These are phyloP conservation scores for Boletus coccyginus DNA, from an alignment of 768 basidiomycete species.

Conservation along the genomic window DNA sequence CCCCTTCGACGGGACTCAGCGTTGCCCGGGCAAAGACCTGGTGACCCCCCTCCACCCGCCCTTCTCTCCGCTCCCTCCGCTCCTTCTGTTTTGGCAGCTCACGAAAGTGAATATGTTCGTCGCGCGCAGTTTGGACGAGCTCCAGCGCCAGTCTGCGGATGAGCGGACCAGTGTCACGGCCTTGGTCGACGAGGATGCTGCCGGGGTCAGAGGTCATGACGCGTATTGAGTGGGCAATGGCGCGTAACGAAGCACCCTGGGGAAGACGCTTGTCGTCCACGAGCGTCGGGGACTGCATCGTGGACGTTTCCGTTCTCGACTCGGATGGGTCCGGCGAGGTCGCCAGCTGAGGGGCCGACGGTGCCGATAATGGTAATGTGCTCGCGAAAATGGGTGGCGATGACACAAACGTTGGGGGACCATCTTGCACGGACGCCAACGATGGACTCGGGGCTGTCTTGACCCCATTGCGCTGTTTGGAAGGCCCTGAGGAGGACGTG, in stretches of 20 bases:
- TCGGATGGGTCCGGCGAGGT: conserved; percentile 23
- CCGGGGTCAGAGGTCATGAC: conserved; percentile 82
- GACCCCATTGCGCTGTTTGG: conserved; percentile 19
- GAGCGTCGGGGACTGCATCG: conserved; percentile 25
- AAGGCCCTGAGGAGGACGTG: conserved; percentile 25
- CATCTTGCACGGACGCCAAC: conserved; percentile 10
- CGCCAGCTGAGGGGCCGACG: conserved; percentile 29
- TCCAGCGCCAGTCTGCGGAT: conserved; percentile 63
- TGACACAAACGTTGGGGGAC: conserved; percentile 5
- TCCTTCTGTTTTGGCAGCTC: conserved; percentile 43
- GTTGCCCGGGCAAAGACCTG: conserved; percentile 40
- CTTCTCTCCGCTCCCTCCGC: conserved; percentile 37
- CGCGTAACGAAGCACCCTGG: conserved; percentile 69
- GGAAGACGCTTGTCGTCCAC: conserved; percentile 30
- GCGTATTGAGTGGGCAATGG: conserved; percentile 78
- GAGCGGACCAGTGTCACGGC: conserved; percentile 58
- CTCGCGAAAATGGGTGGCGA: conserved; percentile 21
- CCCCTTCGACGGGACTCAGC: conserved; percentile 39
- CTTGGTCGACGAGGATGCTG: conserved; percentile 72
- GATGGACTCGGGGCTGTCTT: conserved; percentile 29
- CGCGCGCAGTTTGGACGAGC: conserved; percentile 66
- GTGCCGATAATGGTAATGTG: conserved; percentile 14
- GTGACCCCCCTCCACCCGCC: conserved; percentile 25
- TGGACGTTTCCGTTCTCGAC: conserved; percentile 24
- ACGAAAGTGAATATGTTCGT: conserved; percentile 50